Base-by-base conservation (phyloP, 2,329 filamentous ascomycete species). In the Hypoxylon sp. region DNA sequence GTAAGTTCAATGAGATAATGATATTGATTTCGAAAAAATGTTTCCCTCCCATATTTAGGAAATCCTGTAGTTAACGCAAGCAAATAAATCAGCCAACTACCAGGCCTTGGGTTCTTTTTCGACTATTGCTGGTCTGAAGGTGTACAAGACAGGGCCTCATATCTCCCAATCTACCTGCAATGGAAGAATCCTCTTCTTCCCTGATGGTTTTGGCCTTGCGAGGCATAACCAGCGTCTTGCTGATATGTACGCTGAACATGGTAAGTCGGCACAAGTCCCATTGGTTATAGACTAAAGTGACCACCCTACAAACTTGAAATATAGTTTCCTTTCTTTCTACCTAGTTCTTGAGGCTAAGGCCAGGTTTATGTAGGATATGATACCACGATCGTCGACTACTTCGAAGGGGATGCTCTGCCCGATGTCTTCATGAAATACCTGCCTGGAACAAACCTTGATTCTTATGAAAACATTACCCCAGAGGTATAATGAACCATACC, bases 211-310 rank as follows among this genome's bases (percentile, higher is more conserved):
- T 13, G 62, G 62, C 8, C 49, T 65, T n/a, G 62, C 62, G 17
- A 65, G 44, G n/a, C 62, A 65, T 10, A 65, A 65, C n/a, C 62
- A 61, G 25, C 57, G 50, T 14, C 62, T 65, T 17, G 62, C 62
- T 37, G 62, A 65, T 33, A 60, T 61, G 57, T 65, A 65, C 22
- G 56, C 62, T 11, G 22, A 56, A 25, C 30, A 42, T 11, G 62
- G 61, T 64, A 37, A 25, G 37, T 2, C 3, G 3, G 6, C 7
- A 27, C 17, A 54, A 7, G 8, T 22, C 22, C 40, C 27, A 30
- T 17, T 13, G 35, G 30, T 6, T 1, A 25, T 17, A 17, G n/a
- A 3, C 2, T 10, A 5, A 25, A 46, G 10, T n/a, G 8, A 25
- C 7, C 42, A 46, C 42, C 1, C 4, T 6, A n/a, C 5, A 6